Percentiles rank a stretch among this genome's conserved stretches.
These are phyloP conservation scores for Zea mays DNA, from an alignment of 176 grass and related monocot genomes.

Conservation along the genomic window DNA sequence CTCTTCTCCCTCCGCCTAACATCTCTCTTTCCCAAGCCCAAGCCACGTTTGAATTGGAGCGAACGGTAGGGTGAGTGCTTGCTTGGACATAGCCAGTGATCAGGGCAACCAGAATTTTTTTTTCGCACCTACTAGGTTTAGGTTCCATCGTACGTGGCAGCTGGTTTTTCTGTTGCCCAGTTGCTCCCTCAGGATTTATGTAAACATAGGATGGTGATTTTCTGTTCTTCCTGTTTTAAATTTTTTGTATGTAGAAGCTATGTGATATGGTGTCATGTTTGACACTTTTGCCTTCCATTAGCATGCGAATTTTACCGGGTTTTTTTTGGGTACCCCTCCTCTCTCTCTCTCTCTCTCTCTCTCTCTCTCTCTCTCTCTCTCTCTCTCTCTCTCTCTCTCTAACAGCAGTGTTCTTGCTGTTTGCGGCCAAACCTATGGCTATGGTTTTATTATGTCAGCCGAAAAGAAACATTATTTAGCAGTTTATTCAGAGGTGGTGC, in stretches of 20 bases:
- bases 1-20: neutral
- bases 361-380: no score
- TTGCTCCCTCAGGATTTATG: neutral
- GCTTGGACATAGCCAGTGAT: neutral
- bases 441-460: neutral
- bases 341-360: no score
- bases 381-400: no score
- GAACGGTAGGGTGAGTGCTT: neutral
- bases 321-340: neutral
- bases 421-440: neutral
- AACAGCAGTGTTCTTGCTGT: constrained; percentile 10
- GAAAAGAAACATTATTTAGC: neutral
- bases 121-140: no score
- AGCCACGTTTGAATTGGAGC: neutral
- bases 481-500: constrained; percentile 16
- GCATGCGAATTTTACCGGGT: neutral
- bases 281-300: constrained; percentile 20
- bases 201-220: neutral
- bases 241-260: neutral
- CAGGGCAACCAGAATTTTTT: neutral
- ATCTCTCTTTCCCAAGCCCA: neutral
- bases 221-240: neutral
- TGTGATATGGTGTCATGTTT: constrained; percentile 9
- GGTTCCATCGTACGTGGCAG: constrained; percentile 25
- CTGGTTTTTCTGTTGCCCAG: neutral